phyloP scores from a whole-genome alignment of 1,284 basidiomycete species.

The Papiliotrema flavescens region DNA sequence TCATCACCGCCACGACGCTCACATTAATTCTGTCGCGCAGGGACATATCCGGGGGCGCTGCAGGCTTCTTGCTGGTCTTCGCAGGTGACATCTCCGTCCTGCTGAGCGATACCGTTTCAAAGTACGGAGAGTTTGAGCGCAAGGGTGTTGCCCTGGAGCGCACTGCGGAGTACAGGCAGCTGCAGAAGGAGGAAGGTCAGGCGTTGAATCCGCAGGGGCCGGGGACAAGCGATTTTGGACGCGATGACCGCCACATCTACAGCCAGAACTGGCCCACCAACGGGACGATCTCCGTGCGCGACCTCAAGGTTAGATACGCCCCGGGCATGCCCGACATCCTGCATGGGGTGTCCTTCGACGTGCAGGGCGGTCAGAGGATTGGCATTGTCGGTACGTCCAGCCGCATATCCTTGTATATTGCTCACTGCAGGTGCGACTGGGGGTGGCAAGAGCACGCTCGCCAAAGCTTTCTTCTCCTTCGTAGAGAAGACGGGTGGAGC shows the following conservation, averaged over 20 bases:
- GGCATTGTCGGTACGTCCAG: slow-evolving; percentile 49
- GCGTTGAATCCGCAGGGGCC: background rate
- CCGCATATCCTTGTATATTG: no score
- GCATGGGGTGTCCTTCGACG: slow-evolving; percentile 49
- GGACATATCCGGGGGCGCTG: slow-evolving; percentile 23
- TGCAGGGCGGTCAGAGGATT: slow-evolving; percentile 49
- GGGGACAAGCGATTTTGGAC: background rate
- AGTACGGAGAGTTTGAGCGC: slow-evolving; percentile 39
- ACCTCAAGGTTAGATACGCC: slow-evolving; percentile 49
- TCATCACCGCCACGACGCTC: slow-evolving; percentile 21
- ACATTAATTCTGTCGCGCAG: slow-evolving; percentile 17
- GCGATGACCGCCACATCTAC: background rate
- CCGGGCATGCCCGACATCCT: slow-evolving; percentile 51
- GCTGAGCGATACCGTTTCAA: slow-evolving; percentile 17
- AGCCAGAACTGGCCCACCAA: slow-evolving; percentile 46
- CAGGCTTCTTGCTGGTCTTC: slow-evolving; percentile 35
- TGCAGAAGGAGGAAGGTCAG: slow-evolving; percentile 47
- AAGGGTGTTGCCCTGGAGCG: slow-evolving; percentile 57
- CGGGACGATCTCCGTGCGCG: slow-evolving; percentile 45
- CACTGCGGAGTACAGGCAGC: slow-evolving; percentile 60
- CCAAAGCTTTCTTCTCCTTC: slow-evolving; percentile 38
- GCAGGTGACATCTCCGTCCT: slow-evolving; percentile 16
- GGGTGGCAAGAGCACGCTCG: slow-evolving; percentile 42
- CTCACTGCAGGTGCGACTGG: slow-evolving; percentile 40
- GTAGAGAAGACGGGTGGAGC: slow-evolving; percentile 29